Base-by-base conservation (phyloP, 139 green algal genomes). In the Asterochloris erici region DNA sequence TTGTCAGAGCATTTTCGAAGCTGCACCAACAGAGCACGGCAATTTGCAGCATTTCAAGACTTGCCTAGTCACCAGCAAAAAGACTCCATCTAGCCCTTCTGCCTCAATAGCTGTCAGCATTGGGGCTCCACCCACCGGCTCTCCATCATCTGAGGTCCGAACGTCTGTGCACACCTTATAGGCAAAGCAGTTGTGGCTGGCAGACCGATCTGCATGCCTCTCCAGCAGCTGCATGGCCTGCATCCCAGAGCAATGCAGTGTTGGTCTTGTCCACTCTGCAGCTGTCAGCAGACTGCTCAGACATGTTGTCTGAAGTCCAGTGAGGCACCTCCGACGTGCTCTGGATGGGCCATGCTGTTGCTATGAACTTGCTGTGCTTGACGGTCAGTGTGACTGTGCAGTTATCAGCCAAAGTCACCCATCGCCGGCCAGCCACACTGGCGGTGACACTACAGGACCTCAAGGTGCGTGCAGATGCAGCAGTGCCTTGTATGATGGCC, bases 131-230 rank as follows among this genome's bases (percentile, higher is more conserved):
- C 95, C 93, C 0, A 87, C 83, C 0, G 95, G 95, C 85, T 98
- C 95, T 0, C 95, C 95, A 81, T 98, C 95, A 79, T 98, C 95
- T 23, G 66, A 93, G 70, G 81, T 89, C 14, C 93, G 85, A 23
- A 89, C 87, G 29, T 88, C 66, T 28, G 84, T 62, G 4, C 79
- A 78, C 19, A 88, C 71, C 78, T 85, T 90, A 63, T 80, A 94
- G 0, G 92, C 93, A 74, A 84, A 97, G 86, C 94, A 97, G 87
- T 97, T 98, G 85, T 98, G 94, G 0, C 82, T 89, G 26, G 94
- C 94, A 1, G 81, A 77, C 0, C 81, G 70, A 77, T 96, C 91
- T 10, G 61, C 79, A 9, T 77, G 73, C 0, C 54, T 81, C 4
- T 71, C 63, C 16, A 97, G 89, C 11, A 90, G 80, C 12, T 82